A percentile compares a stretch with the other conserved stretches of the same genome.
These are phyloP conservation scores for Chaetomidium leptoderma DNA, from an alignment of 495 filamentous ascomycete species.

Conservation along the genomic window DNA sequence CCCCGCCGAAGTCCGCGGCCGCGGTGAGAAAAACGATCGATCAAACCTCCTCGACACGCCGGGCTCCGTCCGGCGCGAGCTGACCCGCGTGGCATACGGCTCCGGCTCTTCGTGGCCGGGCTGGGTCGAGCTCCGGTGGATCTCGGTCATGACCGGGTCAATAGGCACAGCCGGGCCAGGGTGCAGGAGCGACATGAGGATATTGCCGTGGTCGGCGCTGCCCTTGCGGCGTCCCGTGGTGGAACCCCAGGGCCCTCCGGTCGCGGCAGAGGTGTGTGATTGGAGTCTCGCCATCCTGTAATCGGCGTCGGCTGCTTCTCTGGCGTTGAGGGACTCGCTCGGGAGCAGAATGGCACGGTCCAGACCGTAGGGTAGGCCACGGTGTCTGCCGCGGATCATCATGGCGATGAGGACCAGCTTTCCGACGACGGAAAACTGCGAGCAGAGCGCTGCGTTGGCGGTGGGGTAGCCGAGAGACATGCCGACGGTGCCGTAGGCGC, in stretches of 20 bases:
- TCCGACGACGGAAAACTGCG: conserved; percentile 71
- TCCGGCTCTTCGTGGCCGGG: conserved; percentile 9
- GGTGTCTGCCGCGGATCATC: conserved; percentile 87
- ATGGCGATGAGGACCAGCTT: conserved; percentile 92
- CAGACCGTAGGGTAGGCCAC: conserved; percentile 85
- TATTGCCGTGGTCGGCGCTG: conserved; percentile 30
- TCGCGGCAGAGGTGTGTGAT: conserved; percentile 49
- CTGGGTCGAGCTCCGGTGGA: conserved; percentile 17
- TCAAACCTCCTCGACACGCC: not conserved
- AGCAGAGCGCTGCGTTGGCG: conserved; percentile 72
- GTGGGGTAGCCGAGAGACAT: conserved; percentile 75
- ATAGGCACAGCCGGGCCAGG: conserved; percentile 33
- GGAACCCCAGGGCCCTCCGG: conserved; percentile 16
- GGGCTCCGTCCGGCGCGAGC: conserved; percentile 16
- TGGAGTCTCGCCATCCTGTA: conserved; percentile 50
- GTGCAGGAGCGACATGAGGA: conserved; percentile 37
- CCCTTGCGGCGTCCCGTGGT: conserved; percentile 25
- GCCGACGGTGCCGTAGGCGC: conserved; percentile 92
- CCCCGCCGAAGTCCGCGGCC: conserved; percentile 5
- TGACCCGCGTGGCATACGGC: conserved; percentile 17
- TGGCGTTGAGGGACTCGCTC: conserved; percentile 67
- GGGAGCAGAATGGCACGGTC: conserved; percentile 87
- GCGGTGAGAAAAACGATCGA: not conserved
- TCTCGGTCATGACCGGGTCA: conserved; percentile 1
- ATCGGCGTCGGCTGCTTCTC: conserved; percentile 60